phyloP scores from a whole-genome alignment of 495 filamentous ascomycete species.

The Pseudoneurospora amorphoporcata region DNA sequence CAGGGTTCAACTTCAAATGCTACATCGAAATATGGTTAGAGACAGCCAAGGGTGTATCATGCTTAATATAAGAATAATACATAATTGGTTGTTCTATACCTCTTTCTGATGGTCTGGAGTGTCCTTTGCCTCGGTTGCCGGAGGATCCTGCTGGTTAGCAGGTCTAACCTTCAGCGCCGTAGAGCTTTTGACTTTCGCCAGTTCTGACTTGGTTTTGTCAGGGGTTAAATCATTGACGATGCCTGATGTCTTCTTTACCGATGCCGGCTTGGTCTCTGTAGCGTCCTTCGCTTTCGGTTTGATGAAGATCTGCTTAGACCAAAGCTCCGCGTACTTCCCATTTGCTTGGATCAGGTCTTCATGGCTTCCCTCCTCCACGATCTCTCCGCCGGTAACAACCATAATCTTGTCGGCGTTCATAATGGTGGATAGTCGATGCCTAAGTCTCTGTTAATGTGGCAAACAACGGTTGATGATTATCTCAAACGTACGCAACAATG shows the following conservation, averaged over 20 bases:
- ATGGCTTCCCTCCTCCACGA: slow-evolving; percentile 56
- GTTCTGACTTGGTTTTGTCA: slow-evolving; percentile 21
- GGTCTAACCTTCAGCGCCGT: slow-evolving; percentile 3
- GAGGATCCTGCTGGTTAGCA: not conserved
- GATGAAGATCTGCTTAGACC: slow-evolving; percentile 48
- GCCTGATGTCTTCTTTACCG: slow-evolving; percentile 15
- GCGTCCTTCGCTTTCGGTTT: slow-evolving; percentile 35
- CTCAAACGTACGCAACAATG: slow-evolving; percentile 46
- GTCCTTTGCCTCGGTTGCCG: slow-evolving; percentile 15
- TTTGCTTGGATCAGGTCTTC: slow-evolving; percentile 43
- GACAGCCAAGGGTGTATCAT: slow-evolving; percentile 28
- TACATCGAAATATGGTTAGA: slow-evolving; percentile 30
- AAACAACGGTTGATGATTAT: not conserved
- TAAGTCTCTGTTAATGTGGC: slow-evolving; percentile 14
- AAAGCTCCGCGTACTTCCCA: slow-evolving; percentile 54
- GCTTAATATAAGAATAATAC: slow-evolving; percentile 22
- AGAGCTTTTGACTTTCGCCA: slow-evolving; percentile 25
- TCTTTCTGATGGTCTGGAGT: slow-evolving; percentile 32
- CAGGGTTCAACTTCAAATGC: slow-evolving; percentile 43
- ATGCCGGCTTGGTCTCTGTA: slow-evolving; percentile 9
- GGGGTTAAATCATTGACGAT: slow-evolving; percentile 34
- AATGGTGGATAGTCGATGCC: slow-evolving; percentile 59
- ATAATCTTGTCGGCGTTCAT: slow-evolving; percentile 60
- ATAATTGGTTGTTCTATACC: slow-evolving; percentile 36
- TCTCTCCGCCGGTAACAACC: slow-evolving; percentile 53